Evolutionary conservation across 331 rosid species (phyloP).

Genomic region (Spiraea crenata): DNA sequence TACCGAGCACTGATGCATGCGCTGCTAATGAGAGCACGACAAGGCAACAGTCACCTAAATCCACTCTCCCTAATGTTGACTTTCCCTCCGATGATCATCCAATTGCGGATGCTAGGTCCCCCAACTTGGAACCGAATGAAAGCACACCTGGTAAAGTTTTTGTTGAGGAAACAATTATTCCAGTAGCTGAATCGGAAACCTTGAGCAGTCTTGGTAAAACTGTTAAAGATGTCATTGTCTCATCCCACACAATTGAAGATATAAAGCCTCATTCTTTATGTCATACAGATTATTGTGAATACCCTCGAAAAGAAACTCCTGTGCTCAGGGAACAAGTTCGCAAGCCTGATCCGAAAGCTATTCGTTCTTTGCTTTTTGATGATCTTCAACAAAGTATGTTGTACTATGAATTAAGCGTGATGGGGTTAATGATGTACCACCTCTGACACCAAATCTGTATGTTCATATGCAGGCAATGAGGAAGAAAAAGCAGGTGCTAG

Average conservation of each 20-base stretch:
- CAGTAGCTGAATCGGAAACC: slow-evolving; percentile 28
- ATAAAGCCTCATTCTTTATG: slow-evolving; percentile 30
- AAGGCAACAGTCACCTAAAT: slow-evolving; percentile 19
- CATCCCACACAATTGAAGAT: slow-evolving; percentile 22
- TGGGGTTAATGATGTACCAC: neutral
- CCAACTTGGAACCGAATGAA: slow-evolving; percentile 18
- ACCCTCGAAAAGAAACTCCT: slow-evolving; percentile 20
- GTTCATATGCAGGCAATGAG: slow-evolving; percentile 37
- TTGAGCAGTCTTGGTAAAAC: slow-evolving; percentile 26
- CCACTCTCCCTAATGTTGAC: slow-evolving; percentile 19
- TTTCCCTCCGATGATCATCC: slow-evolving; percentile 18
- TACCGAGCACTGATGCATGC: slow-evolving; percentile 37
- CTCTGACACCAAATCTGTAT: slow-evolving; percentile 22
- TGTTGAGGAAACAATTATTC: slow-evolving; percentile 29
- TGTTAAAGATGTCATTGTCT: slow-evolving; percentile 21
- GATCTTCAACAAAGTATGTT: slow-evolving; percentile 47
- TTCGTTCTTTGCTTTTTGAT: slow-evolving; percentile 33
- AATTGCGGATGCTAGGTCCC: slow-evolving; percentile 10
- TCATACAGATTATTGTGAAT: slow-evolving; percentile 24
- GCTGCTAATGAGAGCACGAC: slow-evolving; percentile 18
- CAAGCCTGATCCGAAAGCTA: slow-evolving; percentile 37
- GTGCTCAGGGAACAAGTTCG: slow-evolving; percentile 22
- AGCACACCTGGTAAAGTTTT: slow-evolving; percentile 18
- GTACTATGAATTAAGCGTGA: slow-evolving; percentile 13
- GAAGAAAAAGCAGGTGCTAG: slow-evolving; percentile 18